A percentile compares a stretch with the other conserved stretches of the same genome.
Conservation (phyloP, 768 basidiomycete species). For the Psilocybe tampanensis region DNA sequence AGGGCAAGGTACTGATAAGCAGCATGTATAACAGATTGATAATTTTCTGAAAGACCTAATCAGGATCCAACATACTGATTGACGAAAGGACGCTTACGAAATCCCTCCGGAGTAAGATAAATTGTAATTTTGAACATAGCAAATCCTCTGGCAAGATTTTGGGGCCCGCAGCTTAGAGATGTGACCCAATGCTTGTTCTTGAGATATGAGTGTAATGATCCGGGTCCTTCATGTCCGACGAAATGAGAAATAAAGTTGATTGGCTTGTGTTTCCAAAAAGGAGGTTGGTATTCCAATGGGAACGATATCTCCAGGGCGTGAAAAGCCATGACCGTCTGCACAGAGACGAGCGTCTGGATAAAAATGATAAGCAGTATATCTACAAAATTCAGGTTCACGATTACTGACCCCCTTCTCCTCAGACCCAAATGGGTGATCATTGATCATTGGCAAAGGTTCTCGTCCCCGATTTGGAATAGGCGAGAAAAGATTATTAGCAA, state of each 20-base stretch:
- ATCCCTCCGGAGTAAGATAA: slow-evolving; percentile 82
- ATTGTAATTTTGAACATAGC: slow-evolving; percentile 87
- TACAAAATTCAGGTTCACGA: neutral
- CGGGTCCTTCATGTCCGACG: slow-evolving; percentile 90
- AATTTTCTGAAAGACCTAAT: slow-evolving; percentile 55
- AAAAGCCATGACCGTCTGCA: slow-evolving; percentile 89
- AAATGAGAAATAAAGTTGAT: slow-evolving; percentile 77
- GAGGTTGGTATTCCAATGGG: slow-evolving; percentile 72
- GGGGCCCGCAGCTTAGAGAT: slow-evolving; percentile 67
- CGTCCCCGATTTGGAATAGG: slow-evolving; percentile 66
- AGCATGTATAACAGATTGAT: slow-evolving; percentile 68
- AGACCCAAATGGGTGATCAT: slow-evolving; percentile 76
- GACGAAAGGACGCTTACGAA: slow-evolving; percentile 57
- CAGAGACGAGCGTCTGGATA: slow-evolving; percentile 76
- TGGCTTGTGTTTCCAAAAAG: slow-evolving; percentile 79
- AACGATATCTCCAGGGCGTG: slow-evolving; percentile 84
- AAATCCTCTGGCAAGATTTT: slow-evolving; percentile 78
- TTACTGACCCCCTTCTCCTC: slow-evolving; percentile 69
- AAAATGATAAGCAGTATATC: slow-evolving; percentile 12
- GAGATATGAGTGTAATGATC: slow-evolving; percentile 88
- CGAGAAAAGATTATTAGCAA: slow-evolving; percentile 70
- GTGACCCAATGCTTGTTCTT: slow-evolving; percentile 90
- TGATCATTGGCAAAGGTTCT: slow-evolving; percentile 61
- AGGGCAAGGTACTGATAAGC: slow-evolving; percentile 81
- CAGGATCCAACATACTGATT: neutral